Conservation (phyloP, 2,329 filamentous ascomycete species). For the Ophiostoma populinum region DNA sequence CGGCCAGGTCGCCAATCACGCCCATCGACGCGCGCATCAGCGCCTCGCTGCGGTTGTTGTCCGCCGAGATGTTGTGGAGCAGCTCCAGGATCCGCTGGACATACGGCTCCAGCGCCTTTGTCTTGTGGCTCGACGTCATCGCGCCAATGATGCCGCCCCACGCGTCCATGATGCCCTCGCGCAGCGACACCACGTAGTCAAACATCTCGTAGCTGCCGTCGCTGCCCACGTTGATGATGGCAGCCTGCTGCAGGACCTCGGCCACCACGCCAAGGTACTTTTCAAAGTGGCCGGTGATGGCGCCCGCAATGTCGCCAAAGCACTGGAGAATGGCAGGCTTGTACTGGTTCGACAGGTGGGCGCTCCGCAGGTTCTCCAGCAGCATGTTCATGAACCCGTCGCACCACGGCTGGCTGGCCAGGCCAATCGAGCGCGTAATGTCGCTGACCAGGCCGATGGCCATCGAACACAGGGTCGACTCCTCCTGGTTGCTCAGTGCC, state of each 20-base stretch:
- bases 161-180: slow-evolving; percentile 97
- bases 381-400: slow-evolving; percentile 98
- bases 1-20: slow-evolving; percentile 88
- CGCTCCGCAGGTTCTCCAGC: slow-evolving; percentile 76
- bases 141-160: slow-evolving; percentile 95
- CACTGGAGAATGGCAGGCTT: slow-evolving; percentile 96
- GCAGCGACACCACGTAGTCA: slow-evolving; percentile 85
- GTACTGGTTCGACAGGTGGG: slow-evolving; percentile 81
- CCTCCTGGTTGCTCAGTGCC: slow-evolving; percentile 87
- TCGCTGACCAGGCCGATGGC: slow-evolving; percentile 95
- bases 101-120: slow-evolving; percentile 58
- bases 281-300: slow-evolving; percentile 83
- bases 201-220: slow-evolving; percentile 90
- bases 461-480: slow-evolving; percentile 86
- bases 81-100: slow-evolving; percentile 77
- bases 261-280: slow-evolving; percentile 85
- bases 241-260: slow-evolving; percentile 84
- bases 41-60: slow-evolving; percentile 78
- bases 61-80: slow-evolving; percentile 61
- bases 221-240: slow-evolving; percentile 57
- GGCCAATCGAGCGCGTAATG: slow-evolving; percentile 79
- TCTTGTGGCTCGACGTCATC: slow-evolving; percentile 69
- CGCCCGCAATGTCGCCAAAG: slow-evolving; percentile 92
- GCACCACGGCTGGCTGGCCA: slow-evolving; percentile 85
- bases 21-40: slow-evolving; percentile 92